Evolutionary conservation across 1,284 basidiomycete genomes (phyloP).

Genomic region (Marasmius tenuissimus): DNA sequence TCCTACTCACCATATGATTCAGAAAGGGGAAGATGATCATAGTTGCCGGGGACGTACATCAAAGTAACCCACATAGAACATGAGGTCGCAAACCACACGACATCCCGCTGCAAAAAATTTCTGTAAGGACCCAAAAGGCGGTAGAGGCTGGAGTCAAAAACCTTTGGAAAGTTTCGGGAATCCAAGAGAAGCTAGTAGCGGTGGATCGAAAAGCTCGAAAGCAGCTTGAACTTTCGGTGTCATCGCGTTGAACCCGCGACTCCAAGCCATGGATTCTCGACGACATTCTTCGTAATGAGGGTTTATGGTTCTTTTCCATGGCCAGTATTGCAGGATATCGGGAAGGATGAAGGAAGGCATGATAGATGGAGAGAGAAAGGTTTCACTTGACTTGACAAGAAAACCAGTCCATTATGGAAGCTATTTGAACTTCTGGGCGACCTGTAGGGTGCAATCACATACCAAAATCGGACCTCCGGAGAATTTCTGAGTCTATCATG

Average conservation of each 20-base stretch:
- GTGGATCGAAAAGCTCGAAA: background rate
- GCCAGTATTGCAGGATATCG: background rate
- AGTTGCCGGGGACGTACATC: background rate
- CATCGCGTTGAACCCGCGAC: background rate
- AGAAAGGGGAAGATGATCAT: background rate
- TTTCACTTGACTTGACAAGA: background rate
- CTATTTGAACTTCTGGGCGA: background rate
- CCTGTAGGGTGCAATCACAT: background rate
- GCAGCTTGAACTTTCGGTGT: background rate
- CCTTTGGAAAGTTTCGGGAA: background rate
- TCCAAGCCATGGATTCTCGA: background rate
- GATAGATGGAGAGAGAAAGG: background rate
- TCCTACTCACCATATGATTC: background rate
- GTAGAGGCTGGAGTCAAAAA: background rate
- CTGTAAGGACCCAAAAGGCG: background rate
- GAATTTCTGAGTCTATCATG: background rate
- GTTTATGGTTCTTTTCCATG: background rate
- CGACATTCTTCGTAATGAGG: constrained; percentile 19
- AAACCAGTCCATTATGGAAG: background rate
- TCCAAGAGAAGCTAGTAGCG: background rate
- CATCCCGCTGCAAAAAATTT: background rate
- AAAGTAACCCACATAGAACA: background rate
- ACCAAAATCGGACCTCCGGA: background rate
- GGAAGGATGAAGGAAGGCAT: background rate
- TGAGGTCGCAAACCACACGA: background rate